Evolutionary conservation across 2,329 filamentous ascomycete genomes (phyloP), one percentile per base, ranked within the genome.

Genomic region (Diaporthe citrichinensis): DNA sequence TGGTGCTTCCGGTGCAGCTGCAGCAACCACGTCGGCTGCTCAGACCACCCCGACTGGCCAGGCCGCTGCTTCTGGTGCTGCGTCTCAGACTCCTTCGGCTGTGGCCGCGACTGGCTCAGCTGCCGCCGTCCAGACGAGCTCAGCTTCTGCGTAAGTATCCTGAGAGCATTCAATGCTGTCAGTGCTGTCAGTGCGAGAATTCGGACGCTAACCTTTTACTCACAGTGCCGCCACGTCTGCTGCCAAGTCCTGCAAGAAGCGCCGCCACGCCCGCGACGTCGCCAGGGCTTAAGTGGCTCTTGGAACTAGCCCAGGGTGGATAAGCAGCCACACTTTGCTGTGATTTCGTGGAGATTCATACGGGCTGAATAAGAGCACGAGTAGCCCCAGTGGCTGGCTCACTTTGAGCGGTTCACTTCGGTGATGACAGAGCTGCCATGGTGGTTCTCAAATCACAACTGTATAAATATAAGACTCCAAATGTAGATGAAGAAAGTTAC

Each of bases 191-290:
- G n/a, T n/a, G n/a, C n/a, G 39, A 34, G 65, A 14, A 17, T 14
- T 46, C 15, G 9, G 23, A 8, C n/a, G 31, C 41, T 74, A 41
- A 69, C 10, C 12, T 23, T 23, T 20, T 8, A 1, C 1, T 3
- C 4, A 20, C 14, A 69, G 65, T 41, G 58, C 44, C 14, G 46
- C 46, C 53, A 71, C 72, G 4, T 58, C 53, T 59, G 55, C 57
- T 12, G 72, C 58, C 76, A 39, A 68, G 58, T 46, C 71, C 31
- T 73, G 71, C 74, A 75, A 67, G 71, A 69, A 71, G 69, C 68
- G 62, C 25, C 73, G 69, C 25, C 68, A 73, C 41, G 61, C 68
- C 46, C 73, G 73, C 46, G 55, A 75, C 34, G 51, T 65, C 57
- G 12, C 68, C 23, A 58, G 49, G 53, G 23, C 17, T 14, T 49